Conservation (phyloP, 345 rosid species). For the Bruguiera sexangula region DNA sequence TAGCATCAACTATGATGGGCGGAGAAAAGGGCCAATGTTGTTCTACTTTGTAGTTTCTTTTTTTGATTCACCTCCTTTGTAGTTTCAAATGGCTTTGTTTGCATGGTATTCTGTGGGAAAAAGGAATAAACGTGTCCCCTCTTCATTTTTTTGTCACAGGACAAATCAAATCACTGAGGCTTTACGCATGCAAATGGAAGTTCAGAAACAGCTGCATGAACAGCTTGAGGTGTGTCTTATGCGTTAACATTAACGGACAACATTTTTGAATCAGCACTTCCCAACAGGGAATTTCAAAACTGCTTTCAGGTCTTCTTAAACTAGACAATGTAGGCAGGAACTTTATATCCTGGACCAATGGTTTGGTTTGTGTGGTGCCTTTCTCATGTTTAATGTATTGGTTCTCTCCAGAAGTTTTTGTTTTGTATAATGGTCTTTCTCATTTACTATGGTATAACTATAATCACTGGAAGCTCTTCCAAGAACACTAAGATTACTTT, state of each 20-base stretch:
- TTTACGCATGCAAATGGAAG: slow-evolving; percentile 77
- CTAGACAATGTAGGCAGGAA: too few species aligned
- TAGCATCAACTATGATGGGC: slow-evolving; percentile 47
- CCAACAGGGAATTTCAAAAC: too few species aligned
- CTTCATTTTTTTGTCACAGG: slow-evolving; percentile 29
- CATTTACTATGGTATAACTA: too few species aligned
- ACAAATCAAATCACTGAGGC: slow-evolving; percentile 57
- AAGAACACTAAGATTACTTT: too few species aligned
- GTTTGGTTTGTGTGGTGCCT: too few species aligned
- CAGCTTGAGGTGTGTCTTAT: slow-evolving; percentile 65
- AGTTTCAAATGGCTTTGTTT: background rate
- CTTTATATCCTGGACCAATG: too few species aligned
- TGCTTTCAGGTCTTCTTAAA: too few species aligned
- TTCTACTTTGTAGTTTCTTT: slow-evolving; percentile 4
- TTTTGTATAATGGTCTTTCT: too few species aligned
- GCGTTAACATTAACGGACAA: background rate
- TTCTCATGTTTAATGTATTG: too few species aligned
- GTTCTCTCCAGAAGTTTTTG: too few species aligned
- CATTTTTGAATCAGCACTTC: too few species aligned
- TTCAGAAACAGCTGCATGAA: slow-evolving; percentile 81
- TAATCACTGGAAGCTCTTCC: too few species aligned
- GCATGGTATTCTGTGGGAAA: slow-evolving; percentile 11
- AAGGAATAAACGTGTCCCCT: background rate
- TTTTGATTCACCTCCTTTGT: slow-evolving; percentile 7
- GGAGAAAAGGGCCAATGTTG: slow-evolving; percentile 50